Evolutionary conservation across 1,284 basidiomycete species (phyloP).

Genomic region (Inonotus obliquus): DNA sequence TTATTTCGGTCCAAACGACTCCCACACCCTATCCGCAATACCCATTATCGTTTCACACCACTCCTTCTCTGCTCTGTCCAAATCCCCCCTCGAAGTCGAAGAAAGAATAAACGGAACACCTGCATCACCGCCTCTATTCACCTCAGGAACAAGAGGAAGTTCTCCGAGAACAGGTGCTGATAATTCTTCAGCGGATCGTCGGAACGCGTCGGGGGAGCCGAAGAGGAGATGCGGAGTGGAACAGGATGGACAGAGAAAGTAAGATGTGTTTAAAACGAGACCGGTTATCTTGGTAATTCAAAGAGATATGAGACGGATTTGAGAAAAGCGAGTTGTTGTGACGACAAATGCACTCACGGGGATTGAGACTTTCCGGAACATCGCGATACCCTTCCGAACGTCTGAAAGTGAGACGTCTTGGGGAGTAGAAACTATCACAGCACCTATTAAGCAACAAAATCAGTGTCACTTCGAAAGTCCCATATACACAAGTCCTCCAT

Average conservation of each 20-base stretch:
- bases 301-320: not conserved
- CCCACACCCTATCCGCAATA: conserved; percentile 42
- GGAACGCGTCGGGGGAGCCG: conserved; percentile 68
- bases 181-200: conserved; percentile 56
- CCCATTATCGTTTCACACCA: conserved; percentile 47
- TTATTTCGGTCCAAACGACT: not conserved
- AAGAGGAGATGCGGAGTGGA: conserved; percentile 73
- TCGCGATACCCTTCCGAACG: conserved; percentile 88
- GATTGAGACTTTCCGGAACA: conserved; percentile 88
- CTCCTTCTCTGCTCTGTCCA: conserved; percentile 30
- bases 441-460: conserved; percentile 44
- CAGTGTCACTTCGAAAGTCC: not conserved
- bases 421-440: conserved; percentile 92
- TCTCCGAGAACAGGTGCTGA: conserved; percentile 74
- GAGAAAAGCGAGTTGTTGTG: not conserved
- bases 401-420: conserved; percentile 94
- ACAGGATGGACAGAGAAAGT: conserved; percentile 84
- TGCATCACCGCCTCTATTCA: conserved; percentile 73
- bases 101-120: conserved; percentile 59
- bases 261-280: conserved; percentile 86
- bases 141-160: conserved; percentile 75
- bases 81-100: conserved; percentile 21
- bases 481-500: not conserved
- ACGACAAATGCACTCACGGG: conserved; percentile 53
- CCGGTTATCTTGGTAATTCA: conserved; percentile 70